phyloP scores from a whole-genome alignment of 345 rosid genomes.

The Turnera subulata region DNA sequence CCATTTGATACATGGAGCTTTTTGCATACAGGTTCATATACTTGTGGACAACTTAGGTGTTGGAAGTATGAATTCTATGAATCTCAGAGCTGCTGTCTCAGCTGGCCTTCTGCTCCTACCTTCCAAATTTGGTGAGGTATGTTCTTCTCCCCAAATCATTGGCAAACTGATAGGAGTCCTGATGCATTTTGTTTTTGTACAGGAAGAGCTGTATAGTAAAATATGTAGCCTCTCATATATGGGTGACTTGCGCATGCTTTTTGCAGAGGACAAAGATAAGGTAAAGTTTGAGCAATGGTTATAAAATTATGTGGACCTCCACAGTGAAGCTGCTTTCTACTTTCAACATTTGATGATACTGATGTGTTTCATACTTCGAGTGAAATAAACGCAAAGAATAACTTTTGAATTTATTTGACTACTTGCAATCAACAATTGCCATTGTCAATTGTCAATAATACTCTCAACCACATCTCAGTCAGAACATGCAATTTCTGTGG shows the following conservation, averaged over 20 bases:
- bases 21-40: conserved; percentile 50
- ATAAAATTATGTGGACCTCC: no score
- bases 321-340: no score
- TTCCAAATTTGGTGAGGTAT: conserved; percentile 70
- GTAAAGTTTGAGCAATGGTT: conserved; percentile 23
- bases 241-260: conserved; percentile 89
- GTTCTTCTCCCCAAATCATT: conserved; percentile 11
- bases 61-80: conserved; percentile 49
- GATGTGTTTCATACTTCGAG: no score
- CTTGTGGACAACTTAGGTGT: conserved; percentile 76
- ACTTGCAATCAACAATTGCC: background rate
- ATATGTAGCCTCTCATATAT: conserved; percentile 87
- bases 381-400: no score
- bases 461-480: conserved; percentile 1
- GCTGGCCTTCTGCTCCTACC: conserved; percentile 92
- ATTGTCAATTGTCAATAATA: background rate
- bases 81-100: conserved; percentile 75
- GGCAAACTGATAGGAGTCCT: conserved; percentile 9
- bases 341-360: no score
- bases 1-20: no score
- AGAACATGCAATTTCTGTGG: no score
- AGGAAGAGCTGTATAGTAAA: conserved; percentile 83
- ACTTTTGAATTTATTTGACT: background rate
- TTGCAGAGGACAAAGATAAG: conserved; percentile 86
- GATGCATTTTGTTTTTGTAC: conserved; percentile 20